Base-by-base conservation (phyloP, 345 rosid species). In the Dovyalis caffra region DNA sequence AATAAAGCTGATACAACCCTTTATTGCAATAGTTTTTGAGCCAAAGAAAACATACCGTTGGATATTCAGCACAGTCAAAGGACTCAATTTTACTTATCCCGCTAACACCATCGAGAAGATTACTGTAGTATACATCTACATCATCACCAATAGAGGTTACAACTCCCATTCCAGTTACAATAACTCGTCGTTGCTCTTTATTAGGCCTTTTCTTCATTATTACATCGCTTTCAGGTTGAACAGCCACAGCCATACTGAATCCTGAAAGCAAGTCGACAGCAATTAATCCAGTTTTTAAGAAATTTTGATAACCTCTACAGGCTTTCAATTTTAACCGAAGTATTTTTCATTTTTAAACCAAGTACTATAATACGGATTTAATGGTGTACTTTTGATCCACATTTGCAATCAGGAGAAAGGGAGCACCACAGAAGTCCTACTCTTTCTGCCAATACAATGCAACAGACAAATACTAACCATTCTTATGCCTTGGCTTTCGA, bases 111-210 rank as follows among this genome's bases (percentile, higher is more conserved):
- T 86, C 88, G 31, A 91, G 89, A 87, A 92, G 80, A 83, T 92
- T 92, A 65, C 85, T 81, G 77, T 92, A 92, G 83, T 89, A 91
- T 58, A 86, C 84, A 57, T 91, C 74, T 18, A 79, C 84, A 34
- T 92, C 97, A 76, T 91, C 85, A 56, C 97, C 97, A 70, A 92
- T 85, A 9, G 96, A 84, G 20, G 92, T 83, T 63, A 80, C 90
- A 33, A 91, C 85, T 49, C 97, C 92, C 97, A 91, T 86, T 66
- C 97, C 97, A 21, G 97, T 92, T 76, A 92, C 96, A 66, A 92
- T 96, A 58, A 92, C 97, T 28, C 90, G 85, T 34, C 94, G 88
- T 69, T 91, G 90, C 87, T 87, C 87, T 40, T 38, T 78, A 43
- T 77, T 71, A 5, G 91, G 91, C 73, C 82, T 92, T 79, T 88